Evolutionary conservation across 768 basidiomycete species (phyloP).

Genomic region (Gelatoporia subvermispora): DNA sequence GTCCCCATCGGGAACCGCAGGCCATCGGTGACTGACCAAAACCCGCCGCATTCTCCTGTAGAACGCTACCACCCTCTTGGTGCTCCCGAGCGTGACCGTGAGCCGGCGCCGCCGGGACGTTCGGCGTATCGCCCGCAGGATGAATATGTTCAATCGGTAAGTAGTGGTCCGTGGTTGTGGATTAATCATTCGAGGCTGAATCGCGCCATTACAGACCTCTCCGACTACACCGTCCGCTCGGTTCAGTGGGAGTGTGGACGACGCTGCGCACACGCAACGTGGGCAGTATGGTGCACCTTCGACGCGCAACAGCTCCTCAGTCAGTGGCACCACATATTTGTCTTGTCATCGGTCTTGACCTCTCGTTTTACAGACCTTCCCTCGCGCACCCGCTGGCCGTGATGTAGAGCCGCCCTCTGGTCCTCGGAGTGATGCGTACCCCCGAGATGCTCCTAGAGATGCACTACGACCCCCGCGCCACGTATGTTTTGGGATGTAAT

Average conservation of each 20-base stretch:
- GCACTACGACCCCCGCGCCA: not conserved
- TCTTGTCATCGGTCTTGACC: not conserved
- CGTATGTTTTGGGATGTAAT: not conserved
- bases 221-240: too few relatives aligned
- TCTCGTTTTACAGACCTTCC: not conserved
- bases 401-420: not conserved
- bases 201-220: not conserved
- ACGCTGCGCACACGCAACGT: too few relatives aligned
- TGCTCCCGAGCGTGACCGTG: not conserved
- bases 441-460: not conserved
- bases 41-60: not conserved
- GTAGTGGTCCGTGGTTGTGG: not conserved
- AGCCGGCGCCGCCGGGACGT: not conserved
- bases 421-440: conserved; percentile 1
- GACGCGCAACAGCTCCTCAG: too few relatives aligned
- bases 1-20: conserved; percentile 5
- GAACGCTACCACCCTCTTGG: not conserved
- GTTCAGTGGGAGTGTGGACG: too few relatives aligned
- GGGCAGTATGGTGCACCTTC: too few relatives aligned
- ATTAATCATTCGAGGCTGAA: not conserved
- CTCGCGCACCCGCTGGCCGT: not conserved
- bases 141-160: conserved; percentile 1
- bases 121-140: not conserved
- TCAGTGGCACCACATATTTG: not conserved
- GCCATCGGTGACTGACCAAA: not conserved